Conservation (phyloP, 148 eudicot species). For the Cornus controversa region DNA sequence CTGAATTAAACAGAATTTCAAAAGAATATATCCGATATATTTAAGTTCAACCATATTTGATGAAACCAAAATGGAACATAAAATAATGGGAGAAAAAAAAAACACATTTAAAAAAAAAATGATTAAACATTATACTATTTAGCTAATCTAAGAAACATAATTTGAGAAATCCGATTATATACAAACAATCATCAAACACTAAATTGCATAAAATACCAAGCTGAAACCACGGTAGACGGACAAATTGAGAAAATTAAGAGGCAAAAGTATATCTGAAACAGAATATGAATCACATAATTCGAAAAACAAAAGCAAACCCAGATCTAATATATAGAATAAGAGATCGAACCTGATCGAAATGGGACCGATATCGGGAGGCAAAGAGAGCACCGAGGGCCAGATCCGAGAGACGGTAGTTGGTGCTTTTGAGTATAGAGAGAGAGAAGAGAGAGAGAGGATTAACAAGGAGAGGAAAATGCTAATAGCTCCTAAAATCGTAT, state of each 20-base stretch:
- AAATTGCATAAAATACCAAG: background rate
- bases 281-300: background rate
- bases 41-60: background rate
- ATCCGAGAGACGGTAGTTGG: background rate
- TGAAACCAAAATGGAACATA: background rate
- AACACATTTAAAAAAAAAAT: background rate
- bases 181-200: background rate
- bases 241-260: background rate
- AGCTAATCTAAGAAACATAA: background rate
- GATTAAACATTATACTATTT: background rate
- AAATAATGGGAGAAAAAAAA: no score
- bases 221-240: background rate
- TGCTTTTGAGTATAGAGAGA: constrained; percentile 3
- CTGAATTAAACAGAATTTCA: background rate
- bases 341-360: constrained; percentile 23
- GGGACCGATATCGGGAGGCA: background rate
- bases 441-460: background rate
- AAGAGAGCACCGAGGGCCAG: constrained; percentile 10
- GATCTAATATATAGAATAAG: constrained; percentile 10
- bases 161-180: background rate
- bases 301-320: background rate
- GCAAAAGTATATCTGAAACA: constrained; percentile 4
- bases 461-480: constrained; percentile 2
- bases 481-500: constrained; percentile 6
- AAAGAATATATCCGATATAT: background rate